Conservation (phyloP, 2,329 filamentous ascomycete genomes). For the Alternaria sp. region DNA sequence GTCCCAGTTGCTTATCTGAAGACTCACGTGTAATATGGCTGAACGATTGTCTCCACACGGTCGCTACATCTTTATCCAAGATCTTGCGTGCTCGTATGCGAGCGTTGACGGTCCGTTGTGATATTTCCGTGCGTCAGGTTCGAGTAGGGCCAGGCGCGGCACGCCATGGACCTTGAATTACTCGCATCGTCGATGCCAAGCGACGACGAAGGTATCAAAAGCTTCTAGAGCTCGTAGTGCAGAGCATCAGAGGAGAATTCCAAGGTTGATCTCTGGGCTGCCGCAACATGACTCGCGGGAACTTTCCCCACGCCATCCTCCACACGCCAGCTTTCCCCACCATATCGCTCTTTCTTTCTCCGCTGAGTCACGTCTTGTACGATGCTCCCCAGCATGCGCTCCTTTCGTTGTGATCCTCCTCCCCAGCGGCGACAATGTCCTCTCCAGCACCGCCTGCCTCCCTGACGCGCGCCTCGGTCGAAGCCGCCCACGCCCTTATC, state of each 20-base stretch:
- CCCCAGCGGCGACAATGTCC: neutral
- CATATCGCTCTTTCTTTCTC: neutral
- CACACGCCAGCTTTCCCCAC: neutral
- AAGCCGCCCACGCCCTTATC: slow-evolving; percentile 77
- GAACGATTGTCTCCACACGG: neutral
- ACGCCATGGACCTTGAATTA: neutral
- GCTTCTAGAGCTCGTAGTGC: too few species aligned
- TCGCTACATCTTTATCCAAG: neutral
- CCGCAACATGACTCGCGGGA: neutral
- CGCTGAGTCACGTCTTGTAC: neutral
- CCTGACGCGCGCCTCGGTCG: slow-evolving; percentile 76
- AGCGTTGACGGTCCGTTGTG: neutral
- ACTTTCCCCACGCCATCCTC: neutral
- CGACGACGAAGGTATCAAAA: too few species aligned
- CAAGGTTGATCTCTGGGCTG: neutral
- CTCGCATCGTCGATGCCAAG: neutral
- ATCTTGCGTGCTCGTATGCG: neutral
- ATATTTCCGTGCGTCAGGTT: neutral
- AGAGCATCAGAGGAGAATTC: too few species aligned
- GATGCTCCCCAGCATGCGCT: slow-evolving; percentile 17
- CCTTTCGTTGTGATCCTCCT: neutral
- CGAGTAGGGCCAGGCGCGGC: neutral
- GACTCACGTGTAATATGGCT: neutral
- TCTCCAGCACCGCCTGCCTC: slow-evolving; percentile 55
- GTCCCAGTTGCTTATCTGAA: neutral